These are phyloP conservation scores for Calonectria fujianensis DNA, from an alignment of 2,329 filamentous ascomycete species.

Conservation along the genomic window DNA sequence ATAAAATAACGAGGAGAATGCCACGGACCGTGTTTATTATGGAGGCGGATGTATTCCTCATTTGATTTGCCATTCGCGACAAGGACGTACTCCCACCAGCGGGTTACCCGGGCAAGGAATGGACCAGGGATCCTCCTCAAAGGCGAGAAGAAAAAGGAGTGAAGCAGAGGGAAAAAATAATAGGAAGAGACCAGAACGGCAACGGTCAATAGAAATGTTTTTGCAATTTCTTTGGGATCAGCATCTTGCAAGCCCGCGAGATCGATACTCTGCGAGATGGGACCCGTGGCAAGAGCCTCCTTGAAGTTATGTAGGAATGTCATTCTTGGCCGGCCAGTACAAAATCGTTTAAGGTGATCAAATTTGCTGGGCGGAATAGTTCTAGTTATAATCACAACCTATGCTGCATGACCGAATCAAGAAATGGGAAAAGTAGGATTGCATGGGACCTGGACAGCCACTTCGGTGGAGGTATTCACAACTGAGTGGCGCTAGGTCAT, in stretches of 20 bases:
- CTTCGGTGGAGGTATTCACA: background rate
- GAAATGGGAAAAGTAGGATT: background rate
- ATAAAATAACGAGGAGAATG: background rate
- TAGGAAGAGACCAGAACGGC: background rate
- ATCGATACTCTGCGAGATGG: background rate
- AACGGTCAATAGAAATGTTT: background rate
- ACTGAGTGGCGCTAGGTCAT: background rate
- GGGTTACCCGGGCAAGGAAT: background rate
- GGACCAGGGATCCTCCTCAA: slow-evolving; percentile 1
- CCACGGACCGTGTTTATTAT: background rate
- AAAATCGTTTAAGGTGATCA: background rate
- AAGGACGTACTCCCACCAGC: background rate
- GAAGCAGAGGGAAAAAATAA: background rate
- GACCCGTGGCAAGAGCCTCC: background rate
- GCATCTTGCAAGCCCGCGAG: background rate
- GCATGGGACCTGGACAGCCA: background rate
- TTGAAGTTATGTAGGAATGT: background rate
- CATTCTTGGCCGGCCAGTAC: background rate
- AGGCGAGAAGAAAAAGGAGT: background rate
- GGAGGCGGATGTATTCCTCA: background rate
- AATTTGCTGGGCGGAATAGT: background rate
- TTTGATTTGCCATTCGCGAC: background rate
- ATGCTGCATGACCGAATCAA: background rate
- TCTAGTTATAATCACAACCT: background rate
- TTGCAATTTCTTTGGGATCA: background rate